Percentiles rank a stretch among this genome's conserved stretches.
Evolutionary conservation across 2,329 filamentous ascomycete genomes (phyloP).

Genomic region (Rutstroemia sydowiana): DNA sequence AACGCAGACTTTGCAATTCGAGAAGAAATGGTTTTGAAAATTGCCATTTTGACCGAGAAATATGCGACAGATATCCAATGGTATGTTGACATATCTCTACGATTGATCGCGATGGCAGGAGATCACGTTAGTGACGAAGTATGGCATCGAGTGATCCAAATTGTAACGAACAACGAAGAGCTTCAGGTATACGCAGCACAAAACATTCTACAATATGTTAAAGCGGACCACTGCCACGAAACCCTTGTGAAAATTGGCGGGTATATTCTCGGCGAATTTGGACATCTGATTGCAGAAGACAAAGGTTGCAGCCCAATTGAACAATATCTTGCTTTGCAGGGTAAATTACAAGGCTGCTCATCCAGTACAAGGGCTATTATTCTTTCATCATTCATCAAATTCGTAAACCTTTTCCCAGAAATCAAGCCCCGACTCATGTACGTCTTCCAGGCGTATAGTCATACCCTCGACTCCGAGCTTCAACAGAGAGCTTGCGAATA

Average conservation of each 20-base stretch:
- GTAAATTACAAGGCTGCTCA: conserved; percentile 82
- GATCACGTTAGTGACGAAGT: conserved; percentile 99
- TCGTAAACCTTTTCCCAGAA: conserved; percentile 95
- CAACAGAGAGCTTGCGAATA: conserved; percentile 97
- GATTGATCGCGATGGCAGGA: conserved; percentile 90
- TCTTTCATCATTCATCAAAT: conserved; percentile 92
- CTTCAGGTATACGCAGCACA: conserved; percentile 94
- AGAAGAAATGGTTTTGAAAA: conserved; percentile 98
- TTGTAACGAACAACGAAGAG: conserved; percentile 98
- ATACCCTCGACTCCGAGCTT: conserved; percentile 88
- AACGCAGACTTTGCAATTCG: conserved; percentile 96
- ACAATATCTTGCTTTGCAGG: conserved; percentile 87
- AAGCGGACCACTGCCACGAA: conserved; percentile 89
- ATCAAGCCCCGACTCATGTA: conserved; percentile 92
- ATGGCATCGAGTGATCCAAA: conserved; percentile 97
- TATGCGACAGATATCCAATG: conserved; percentile 98
- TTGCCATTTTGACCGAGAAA: conserved; percentile 96
- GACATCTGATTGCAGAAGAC: conserved; percentile 90
- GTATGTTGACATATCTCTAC: conserved; percentile 97
- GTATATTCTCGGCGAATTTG: conserved; percentile 94
- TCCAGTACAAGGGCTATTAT: conserved; percentile 89
- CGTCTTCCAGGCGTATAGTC: conserved; percentile 86
- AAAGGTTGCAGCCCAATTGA: conserved; percentile 92
- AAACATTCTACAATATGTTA: conserved; percentile 86
- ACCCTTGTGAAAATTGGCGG: conserved; percentile 96